These are phyloP conservation scores for Fraxinus anomala DNA, from an alignment of 257 asterid species.

Conservation along the genomic window DNA sequence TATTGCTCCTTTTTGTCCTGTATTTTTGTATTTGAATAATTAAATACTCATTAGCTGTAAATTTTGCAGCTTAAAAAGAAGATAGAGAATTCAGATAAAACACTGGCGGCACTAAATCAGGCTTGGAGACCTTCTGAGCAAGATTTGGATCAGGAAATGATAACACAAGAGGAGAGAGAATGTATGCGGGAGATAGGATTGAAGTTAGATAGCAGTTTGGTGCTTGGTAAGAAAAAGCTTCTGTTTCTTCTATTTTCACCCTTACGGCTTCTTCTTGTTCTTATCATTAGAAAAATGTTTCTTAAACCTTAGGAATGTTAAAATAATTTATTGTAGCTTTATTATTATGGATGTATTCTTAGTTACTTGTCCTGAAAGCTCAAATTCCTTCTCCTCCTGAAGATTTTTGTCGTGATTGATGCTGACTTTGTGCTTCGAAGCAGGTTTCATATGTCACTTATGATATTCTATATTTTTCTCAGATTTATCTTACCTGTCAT, in stretches of 20 bases:
- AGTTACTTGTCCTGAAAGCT: not conserved
- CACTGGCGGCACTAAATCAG: slow-evolving; percentile 51
- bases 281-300: too few relatives aligned
- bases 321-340: not conserved
- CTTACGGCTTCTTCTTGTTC: not conserved
- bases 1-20: slow-evolving; percentile 10
- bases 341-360: too few relatives aligned
- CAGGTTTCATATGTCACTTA: not conserved
- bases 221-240: slow-evolving; percentile 64
- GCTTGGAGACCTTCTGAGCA: slow-evolving; percentile 48
- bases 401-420: not conserved
- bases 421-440: not conserved
- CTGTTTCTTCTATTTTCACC: slow-evolving; percentile 23
- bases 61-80: slow-evolving; percentile 72
- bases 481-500: not conserved
- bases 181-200: slow-evolving; percentile 67
- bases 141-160: slow-evolving; percentile 66
- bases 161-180: slow-evolving; percentile 75
- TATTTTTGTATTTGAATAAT: slow-evolving; percentile 24
- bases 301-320: too few relatives aligned
- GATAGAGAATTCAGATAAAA: slow-evolving; percentile 58
- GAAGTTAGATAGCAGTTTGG: slow-evolving; percentile 63
- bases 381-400: not conserved
- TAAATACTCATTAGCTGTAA: slow-evolving; percentile 22
- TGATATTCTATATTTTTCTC: not conserved